Evolutionary conservation across 2,329 filamentous ascomycete genomes (phyloP).

Genomic region (Paracorniculantispora psalliotae): DNA sequence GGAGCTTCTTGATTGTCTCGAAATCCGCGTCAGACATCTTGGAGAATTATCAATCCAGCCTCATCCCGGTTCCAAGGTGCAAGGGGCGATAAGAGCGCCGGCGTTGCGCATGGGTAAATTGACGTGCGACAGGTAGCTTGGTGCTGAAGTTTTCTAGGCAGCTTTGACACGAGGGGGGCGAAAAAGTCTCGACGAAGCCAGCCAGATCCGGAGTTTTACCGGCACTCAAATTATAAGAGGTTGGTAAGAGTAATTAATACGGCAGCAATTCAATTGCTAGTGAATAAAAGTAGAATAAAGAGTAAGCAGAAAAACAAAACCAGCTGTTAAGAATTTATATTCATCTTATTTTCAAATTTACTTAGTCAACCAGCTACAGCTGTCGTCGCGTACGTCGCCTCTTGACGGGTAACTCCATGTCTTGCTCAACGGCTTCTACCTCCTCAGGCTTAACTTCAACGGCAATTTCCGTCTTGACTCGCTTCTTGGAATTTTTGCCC

Average conservation of each 20-base stretch:
- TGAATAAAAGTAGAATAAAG: neutral
- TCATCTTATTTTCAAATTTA: neutral
- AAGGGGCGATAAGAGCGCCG: slow-evolving; percentile 29
- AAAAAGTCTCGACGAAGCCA: slow-evolving; percentile 21
- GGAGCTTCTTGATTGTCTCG: slow-evolving; percentile 79
- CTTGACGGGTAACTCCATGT: slow-evolving; percentile 16
- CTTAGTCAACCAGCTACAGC: neutral
- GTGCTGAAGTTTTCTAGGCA: slow-evolving; percentile 22
- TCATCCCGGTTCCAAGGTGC: slow-evolving; percentile 40
- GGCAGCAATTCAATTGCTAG: no score
- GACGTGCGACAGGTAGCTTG: slow-evolving; percentile 24
- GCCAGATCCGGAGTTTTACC: slow-evolving; percentile 6
- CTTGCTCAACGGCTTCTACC: neutral
- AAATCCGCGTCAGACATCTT: slow-evolving; percentile 77
- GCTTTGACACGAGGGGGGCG: slow-evolving; percentile 23
- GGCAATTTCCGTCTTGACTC: slow-evolving; percentile 16
- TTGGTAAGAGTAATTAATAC: no score
- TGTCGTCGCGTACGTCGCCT: slow-evolving; percentile 8
- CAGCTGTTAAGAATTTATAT: neutral
- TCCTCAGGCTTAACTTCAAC: slow-evolving; percentile 1
- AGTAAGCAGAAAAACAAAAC: neutral
- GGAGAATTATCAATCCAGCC: slow-evolving; percentile 30
- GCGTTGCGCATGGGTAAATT: slow-evolving; percentile 32
- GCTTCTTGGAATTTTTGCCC: slow-evolving; percentile 20
- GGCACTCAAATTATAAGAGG: neutral